Conservation (phyloP, 495 filamentous ascomycete genomes). For the Penicillium simplicissimum region DNA sequence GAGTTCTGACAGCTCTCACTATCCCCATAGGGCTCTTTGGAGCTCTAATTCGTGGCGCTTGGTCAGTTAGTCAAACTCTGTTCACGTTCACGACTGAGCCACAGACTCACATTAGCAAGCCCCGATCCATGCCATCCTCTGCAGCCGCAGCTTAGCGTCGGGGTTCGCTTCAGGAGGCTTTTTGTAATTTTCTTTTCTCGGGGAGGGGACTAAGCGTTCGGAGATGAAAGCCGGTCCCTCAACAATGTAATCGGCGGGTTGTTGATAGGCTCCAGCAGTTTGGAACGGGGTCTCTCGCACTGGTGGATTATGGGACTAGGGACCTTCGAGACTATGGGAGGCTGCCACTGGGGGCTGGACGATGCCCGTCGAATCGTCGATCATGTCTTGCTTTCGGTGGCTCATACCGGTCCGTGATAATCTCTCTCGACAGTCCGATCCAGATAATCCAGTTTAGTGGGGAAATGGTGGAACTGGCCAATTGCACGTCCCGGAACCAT, state of each 20-base stretch:
- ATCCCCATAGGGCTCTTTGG: background rate
- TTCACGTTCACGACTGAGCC: constrained; percentile 3
- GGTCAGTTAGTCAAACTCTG: constrained; percentile 10
- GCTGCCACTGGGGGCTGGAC: background rate
- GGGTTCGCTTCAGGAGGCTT: background rate
- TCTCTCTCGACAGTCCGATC: constrained; percentile 23
- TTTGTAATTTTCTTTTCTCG: background rate
- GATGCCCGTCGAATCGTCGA: background rate
- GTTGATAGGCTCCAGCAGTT: background rate
- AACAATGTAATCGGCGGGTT: background rate
- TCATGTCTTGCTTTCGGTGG: background rate
- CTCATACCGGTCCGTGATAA: constrained; percentile 22
- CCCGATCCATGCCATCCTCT: background rate
- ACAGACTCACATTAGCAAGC: background rate
- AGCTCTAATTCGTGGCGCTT: constrained; percentile 11
- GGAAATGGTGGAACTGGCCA: background rate
- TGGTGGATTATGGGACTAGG: background rate
- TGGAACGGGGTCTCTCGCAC: background rate
- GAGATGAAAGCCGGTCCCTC: background rate
- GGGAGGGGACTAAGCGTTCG: background rate
- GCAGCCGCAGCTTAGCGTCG: background rate
- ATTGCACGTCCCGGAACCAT: background rate
- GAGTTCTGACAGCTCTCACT: constrained; percentile 24
- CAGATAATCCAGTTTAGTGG: background rate
- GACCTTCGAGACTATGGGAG: background rate